A percentile compares a stretch with the other conserved stretches of the same genome.
Conservation (phyloP, 1,139 yeast species). For the Diutina rugosa region DNA sequence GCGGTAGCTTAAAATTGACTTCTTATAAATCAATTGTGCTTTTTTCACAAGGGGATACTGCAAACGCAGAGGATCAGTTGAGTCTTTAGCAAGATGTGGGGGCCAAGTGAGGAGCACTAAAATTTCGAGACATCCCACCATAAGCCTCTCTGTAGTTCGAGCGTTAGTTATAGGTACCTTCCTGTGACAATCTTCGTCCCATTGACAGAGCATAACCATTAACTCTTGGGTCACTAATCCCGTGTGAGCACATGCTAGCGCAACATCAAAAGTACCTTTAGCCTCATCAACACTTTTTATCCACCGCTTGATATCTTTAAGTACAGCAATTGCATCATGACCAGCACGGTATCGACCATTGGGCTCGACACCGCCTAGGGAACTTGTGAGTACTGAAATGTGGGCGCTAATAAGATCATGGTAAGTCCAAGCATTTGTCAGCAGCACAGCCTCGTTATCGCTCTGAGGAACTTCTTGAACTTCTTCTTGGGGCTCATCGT, state of each 20-base stretch:
- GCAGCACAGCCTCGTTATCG: neutral
- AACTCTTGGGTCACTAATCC: constrained; percentile 65
- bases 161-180: neutral
- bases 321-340: constrained; percentile 81
- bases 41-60: constrained; percentile 12
- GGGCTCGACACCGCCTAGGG: constrained; percentile 67
- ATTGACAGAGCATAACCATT: constrained; percentile 59
- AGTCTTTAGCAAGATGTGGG: constrained; percentile 18
- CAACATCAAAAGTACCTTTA: constrained; percentile 61
- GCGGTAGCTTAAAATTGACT: constrained; percentile 43
- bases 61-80: constrained; percentile 5
- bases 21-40: constrained; percentile 63
- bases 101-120: constrained; percentile 88
- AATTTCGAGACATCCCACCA: constrained; percentile 63
- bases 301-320: constrained; percentile 84
- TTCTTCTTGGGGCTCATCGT: neutral
- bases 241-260: constrained; percentile 76
- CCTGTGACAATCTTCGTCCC: constrained; percentile 33
- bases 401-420: constrained; percentile 37
- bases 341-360: constrained; percentile 50
- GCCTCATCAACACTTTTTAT: constrained; percentile 71
- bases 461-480: neutral
- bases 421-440: neutral
- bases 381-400: constrained; percentile 60
- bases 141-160: constrained; percentile 39